Evolutionary conservation across 2,329 filamentous ascomycete species (phyloP), one percentile per base, ranked within the genome.

Genomic region (Epichloe coenophiala): DNA sequence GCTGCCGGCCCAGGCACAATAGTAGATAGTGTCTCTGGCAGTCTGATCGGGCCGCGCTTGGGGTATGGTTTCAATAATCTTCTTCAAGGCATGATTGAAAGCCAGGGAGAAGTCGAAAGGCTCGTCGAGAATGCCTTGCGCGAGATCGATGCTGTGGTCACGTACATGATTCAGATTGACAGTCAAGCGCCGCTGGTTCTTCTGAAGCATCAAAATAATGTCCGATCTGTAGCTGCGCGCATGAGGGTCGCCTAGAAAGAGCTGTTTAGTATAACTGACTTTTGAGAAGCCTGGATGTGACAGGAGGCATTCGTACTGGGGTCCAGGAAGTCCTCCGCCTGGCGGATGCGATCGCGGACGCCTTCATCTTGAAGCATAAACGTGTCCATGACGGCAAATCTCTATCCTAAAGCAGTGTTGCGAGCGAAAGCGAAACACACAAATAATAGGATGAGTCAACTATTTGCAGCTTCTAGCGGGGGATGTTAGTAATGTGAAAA

Each of bases 1-100:
- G 64, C 88, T 95, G 57, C 93, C 93, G 50, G 91, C 81, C 71
- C 88, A 97, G n/a, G 93, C 93, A 63, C 93, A 96, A 66, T 98
- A 97, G 71, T 95, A 98, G 59, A 88, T 76, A 41, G 83, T 80
- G 64, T 96, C 90, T 33, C 85, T 81, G 42, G 80, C 77, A 1
- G 80, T 83, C 66, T 95, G 88, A 58, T 84, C 83, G 3, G 84
- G 77, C 2, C 88, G 80, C 40, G 86, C 81, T 60, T 86, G 81
- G 11, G 84, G 83, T 35, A 95, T 73, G 3, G 88, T 85, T 62
- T 84, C 80, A 56, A 97, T 83, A 48, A 96, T 85, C 56, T 93
- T 83, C 64, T 93, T 95, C 54, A 98, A 78, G 1, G 91, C 93
- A 58, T 81, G 77, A 65, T 98, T 87, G 69, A 98, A 97, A 50